Evolutionary conservation across 441 rosid species (phyloP), one percentile per base, ranked within the genome.

Genomic region (Populus hybrid): DNA sequence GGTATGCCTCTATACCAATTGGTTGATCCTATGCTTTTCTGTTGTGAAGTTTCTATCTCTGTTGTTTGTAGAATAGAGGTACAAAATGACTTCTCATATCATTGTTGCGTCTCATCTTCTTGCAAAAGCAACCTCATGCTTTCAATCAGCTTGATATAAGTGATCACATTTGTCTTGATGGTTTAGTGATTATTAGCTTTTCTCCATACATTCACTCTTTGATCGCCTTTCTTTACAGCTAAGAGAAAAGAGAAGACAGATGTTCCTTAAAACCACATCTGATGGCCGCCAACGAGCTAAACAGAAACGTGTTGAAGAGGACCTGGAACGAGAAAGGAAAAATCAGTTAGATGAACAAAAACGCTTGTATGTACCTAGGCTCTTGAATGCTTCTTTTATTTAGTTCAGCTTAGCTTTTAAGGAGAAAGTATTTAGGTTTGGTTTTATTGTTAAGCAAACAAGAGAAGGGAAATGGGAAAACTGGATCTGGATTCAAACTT

Each of bases 211-310:
- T 64, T 59, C 59, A 9, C 78, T 73, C 36, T 75, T 71, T 56
- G 33, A 23, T 69, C 9, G 65, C 26, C 73, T 68, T 66, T 61
- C 61, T 53, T 83, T 76, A 82, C 90, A 95, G 98, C 77, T 92
- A 29, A 95, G 92, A 85, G 99, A 93, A 76, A 95, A 95, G 87
- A 91, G 66, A 81, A 88, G 88, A 76, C 98, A 92, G 84, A 3
- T 91, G 68, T 95, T 95, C 86, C 96, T 93, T 68, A 93, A 92
- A 89, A 87, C 97, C 69, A 92, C 93, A 31, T 86, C 92, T 61
- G 96, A 93, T 83, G 98, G 96, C 40, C 88, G 96, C 72, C 95
- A 84, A 81, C 90, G 93, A 80, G 98, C 98, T 71, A 95, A 89
- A 79, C 99, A 95, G 78, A 95, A 87, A 84, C 95, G 97, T 42